A percentile compares a stretch with the other conserved stretches of the same genome.
Evolutionary conservation across 805 yeast genomes (phyloP).

Genomic region (Metschnikowia dekortorum): DNA sequence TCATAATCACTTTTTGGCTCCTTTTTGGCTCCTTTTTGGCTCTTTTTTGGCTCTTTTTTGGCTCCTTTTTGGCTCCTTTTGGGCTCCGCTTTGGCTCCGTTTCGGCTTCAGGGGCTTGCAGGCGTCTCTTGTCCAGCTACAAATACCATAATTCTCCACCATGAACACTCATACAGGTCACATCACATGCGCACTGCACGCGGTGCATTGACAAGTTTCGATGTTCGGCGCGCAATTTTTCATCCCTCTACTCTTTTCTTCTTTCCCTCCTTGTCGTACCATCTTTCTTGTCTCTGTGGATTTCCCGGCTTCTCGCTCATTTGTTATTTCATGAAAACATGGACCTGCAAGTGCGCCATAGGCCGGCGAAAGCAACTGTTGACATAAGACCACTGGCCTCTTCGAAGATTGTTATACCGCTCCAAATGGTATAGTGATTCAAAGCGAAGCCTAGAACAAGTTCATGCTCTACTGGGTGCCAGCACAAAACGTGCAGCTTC

Average conservation of each 20-base stretch:
- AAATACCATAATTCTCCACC: background rate
- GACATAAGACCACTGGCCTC: slow-evolving; percentile 19
- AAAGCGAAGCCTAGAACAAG: slow-evolving; percentile 31
- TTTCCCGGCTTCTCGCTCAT: background rate
- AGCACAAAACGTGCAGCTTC: background rate
- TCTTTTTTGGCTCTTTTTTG: too few relatives aligned
- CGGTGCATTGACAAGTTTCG: background rate
- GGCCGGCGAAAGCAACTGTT: background rate
- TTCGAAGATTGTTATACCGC: slow-evolving; percentile 30
- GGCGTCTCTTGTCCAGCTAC: background rate
- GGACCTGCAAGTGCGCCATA: background rate
- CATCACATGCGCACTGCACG: background rate
- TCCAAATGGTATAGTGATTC: slow-evolving; percentile 29
- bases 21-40: too few relatives aligned
- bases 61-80: too few relatives aligned
- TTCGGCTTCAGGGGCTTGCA: too few relatives aligned
- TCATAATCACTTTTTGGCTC: too few relatives aligned
- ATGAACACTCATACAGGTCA: background rate
- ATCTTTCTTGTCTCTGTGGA: background rate
- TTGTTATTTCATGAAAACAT: background rate
- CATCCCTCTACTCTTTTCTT: background rate
- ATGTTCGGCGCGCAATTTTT: background rate
- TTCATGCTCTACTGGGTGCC: background rate
- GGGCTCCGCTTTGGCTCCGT: too few relatives aligned
- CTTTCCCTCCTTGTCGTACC: background rate